Conservation (phyloP, 1,284 basidiomycete species). For the Ganoderma lingzhi region DNA sequence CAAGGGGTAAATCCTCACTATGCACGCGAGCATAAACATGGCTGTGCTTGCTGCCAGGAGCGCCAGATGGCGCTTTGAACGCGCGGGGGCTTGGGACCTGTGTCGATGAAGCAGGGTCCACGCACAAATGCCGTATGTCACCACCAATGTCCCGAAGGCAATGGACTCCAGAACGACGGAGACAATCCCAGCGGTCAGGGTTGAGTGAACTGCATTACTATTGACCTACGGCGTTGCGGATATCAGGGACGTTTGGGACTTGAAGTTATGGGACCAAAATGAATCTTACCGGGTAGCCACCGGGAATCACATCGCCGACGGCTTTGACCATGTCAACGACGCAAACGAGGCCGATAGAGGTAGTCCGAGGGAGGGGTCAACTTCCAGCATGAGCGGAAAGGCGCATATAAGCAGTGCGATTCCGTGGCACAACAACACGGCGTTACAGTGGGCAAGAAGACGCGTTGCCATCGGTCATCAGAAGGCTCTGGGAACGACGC, state of each 20-base stretch:
- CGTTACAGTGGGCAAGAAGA: background rate
- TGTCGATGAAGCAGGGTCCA: constrained; percentile 24
- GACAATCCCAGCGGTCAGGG: constrained; percentile 9
- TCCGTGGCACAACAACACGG: background rate
- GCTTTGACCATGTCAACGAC: background rate
- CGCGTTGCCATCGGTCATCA: background rate
- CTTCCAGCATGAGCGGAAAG: background rate
- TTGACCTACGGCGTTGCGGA: background rate
- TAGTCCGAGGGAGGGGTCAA: background rate
- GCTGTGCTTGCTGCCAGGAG: constrained; percentile 20
- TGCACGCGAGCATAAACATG: constrained; percentile 25
- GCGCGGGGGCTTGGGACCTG: background rate
- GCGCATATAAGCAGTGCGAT: background rate
- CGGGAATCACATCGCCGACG: background rate
- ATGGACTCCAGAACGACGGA: constrained; percentile 22
- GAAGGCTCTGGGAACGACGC: background rate
- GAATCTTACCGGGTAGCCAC: background rate
- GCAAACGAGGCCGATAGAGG: background rate
- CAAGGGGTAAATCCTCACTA: constrained; percentile 9
- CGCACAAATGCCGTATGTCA: constrained; percentile 23
- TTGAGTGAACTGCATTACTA: background rate
- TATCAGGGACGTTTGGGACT: background rate
- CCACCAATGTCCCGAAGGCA: constrained; percentile 19
- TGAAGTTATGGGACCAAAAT: background rate
- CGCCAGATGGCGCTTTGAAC: background rate